Conservation (phyloP, 139 green algal species). For the Micractinium conductrix region DNA sequence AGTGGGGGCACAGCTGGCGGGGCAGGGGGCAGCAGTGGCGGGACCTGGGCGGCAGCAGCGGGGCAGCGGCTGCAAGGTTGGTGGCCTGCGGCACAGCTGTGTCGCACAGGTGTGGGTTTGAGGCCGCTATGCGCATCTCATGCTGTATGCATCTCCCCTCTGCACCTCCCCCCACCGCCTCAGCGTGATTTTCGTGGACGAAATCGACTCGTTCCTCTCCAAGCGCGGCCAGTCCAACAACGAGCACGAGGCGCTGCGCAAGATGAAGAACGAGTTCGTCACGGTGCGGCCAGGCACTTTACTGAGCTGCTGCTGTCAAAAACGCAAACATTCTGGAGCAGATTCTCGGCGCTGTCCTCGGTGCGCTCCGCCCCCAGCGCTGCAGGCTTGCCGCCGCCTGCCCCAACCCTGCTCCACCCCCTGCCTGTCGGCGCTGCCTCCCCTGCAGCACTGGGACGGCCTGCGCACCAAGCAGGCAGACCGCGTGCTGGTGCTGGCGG, state of each 20-base stretch:
- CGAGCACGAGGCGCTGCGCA: slow-evolving; percentile 79
- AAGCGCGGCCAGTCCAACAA: slow-evolving; percentile 41
- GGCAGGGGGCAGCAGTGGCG: too few relatives aligned
- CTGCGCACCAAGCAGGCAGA: slow-evolving; percentile 64
- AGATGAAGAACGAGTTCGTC: slow-evolving; percentile 86
- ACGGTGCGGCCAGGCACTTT: not conserved
- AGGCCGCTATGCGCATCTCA: too few relatives aligned
- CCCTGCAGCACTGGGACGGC: slow-evolving; percentile 68
- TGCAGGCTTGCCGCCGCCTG: too few relatives aligned
- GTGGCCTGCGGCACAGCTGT: too few relatives aligned
- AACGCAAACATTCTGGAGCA: not conserved
- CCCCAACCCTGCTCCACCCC: not conserved
- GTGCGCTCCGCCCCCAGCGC: too few relatives aligned
- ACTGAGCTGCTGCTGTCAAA: not conserved
- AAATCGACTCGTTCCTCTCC: slow-evolving; percentile 89
- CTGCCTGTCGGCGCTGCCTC: not conserved
- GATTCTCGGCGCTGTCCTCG: not conserved
- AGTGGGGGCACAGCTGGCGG: too few relatives aligned
- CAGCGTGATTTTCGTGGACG: slow-evolving; percentile 98
- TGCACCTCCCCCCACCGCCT: not conserved
- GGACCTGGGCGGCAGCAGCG: too few relatives aligned
- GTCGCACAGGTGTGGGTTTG: too few relatives aligned
- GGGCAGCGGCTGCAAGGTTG: too few relatives aligned
- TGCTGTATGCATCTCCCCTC: too few relatives aligned
- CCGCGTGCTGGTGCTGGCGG: slow-evolving; percentile 95